Evolutionary conservation across 306 rosid genomes (phyloP).

Genomic region (Dalbergia oliveri): DNA sequence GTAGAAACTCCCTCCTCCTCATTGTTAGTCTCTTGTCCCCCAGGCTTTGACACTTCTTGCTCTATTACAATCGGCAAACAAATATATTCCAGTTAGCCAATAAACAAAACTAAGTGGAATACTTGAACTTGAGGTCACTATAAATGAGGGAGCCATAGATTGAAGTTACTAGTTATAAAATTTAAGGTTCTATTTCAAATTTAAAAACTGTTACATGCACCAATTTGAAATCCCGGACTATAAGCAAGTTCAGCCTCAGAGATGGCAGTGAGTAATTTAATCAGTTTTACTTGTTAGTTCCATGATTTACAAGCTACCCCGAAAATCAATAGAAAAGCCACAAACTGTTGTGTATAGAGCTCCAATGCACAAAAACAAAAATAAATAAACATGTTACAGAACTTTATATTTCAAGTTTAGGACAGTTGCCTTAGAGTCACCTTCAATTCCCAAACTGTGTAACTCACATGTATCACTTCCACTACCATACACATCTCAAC

Average conservation of each 20-base stretch:
- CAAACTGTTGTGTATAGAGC: no score
- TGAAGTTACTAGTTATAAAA: neutral
- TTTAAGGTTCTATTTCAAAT: neutral
- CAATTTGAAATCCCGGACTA: neutral
- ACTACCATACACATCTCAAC: neutral
- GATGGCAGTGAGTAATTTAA: no score
- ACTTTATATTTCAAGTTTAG: neutral
- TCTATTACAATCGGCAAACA: conserved; percentile 45
- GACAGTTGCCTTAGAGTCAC: neutral
- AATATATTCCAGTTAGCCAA: neutral
- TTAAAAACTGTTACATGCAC: neutral
- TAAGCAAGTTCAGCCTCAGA: neutral
- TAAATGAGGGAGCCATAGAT: neutral
- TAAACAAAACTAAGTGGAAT: neutral
- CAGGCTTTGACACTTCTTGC: conserved; percentile 72
- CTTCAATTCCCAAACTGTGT: neutral
- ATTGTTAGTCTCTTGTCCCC: neutral
- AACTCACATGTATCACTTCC: neutral
- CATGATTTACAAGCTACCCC: no score
- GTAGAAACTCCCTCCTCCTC: neutral
- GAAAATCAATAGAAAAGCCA: no score
- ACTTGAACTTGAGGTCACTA: neutral
- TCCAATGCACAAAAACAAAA: neutral
- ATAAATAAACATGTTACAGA: neutral
- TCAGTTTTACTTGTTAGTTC: no score